These are phyloP conservation scores for Solanum rostratum DNA, from an alignment of 257 asterid species.

Conservation along the genomic window DNA sequence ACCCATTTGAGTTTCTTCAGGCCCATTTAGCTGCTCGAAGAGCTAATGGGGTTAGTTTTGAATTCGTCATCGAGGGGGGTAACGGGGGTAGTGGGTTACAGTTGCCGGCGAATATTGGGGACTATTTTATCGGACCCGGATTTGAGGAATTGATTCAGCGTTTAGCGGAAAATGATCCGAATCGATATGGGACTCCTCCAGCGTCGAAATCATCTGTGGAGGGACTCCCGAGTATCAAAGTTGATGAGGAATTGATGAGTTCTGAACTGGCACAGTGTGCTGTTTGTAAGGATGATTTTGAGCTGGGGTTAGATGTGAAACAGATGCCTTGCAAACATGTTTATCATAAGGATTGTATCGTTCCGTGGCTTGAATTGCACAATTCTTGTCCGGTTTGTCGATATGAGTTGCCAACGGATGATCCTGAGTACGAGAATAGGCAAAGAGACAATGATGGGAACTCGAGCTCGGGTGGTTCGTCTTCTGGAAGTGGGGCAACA, in stretches of 20 bases:
- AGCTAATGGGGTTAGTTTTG: slow-evolving; percentile 44
- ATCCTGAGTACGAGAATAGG: slow-evolving; percentile 54
- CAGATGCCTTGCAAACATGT: slow-evolving; percentile 83
- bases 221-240: slow-evolving; percentile 29
- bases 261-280: slow-evolving; percentile 73
- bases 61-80: slow-evolving; percentile 35
- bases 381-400: slow-evolving; percentile 85
- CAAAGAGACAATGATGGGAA: slow-evolving; percentile 1
- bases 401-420: slow-evolving; percentile 74
- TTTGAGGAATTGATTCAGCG: slow-evolving; percentile 72
- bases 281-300: slow-evolving; percentile 75
- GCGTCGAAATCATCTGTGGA: slow-evolving; percentile 52
- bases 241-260: slow-evolving; percentile 39
- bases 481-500: slow-evolving; percentile 14
- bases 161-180: slow-evolving; percentile 70
- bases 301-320: slow-evolving; percentile 39
- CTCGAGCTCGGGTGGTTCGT: slow-evolving; percentile 8
- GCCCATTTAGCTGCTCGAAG: slow-evolving; percentile 35
- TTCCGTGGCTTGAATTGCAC: slow-evolving; percentile 80
- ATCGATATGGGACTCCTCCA: slow-evolving; percentile 65
- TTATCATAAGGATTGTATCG: slow-evolving; percentile 61
- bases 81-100: slow-evolving; percentile 10
- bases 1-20: slow-evolving; percentile 32
- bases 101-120: slow-evolving; percentile 39
- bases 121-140: slow-evolving; percentile 60